Conservation (phyloP, 768 basidiomycete species). For the Dictyophora rubrovolvata region DNA sequence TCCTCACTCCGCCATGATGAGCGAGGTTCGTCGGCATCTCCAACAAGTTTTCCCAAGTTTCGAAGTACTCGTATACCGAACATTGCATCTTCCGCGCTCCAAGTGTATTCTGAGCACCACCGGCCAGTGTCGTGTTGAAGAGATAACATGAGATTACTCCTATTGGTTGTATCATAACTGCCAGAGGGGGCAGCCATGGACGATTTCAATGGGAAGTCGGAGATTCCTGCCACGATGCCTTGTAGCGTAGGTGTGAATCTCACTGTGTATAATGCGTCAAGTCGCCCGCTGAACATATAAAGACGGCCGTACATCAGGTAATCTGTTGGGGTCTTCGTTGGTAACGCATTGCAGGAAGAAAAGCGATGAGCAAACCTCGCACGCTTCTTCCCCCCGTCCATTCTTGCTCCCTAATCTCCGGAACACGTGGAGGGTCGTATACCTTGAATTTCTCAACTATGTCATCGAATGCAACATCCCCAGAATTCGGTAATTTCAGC, state of each 20-base stretch:
- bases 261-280: conserved; percentile 85
- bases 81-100: conserved; percentile 92
- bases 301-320: conserved; percentile 89
- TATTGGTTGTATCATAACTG: conserved; percentile 21
- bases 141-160: conserved; percentile 54
- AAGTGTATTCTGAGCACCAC: conserved; percentile 90
- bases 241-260: conserved; percentile 72
- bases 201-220: conserved; percentile 54
- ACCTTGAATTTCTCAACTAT: conserved; percentile 84
- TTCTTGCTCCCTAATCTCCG: conserved; percentile 68
- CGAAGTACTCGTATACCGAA: conserved; percentile 80
- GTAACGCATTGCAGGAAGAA: conserved; percentile 14
- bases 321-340: conserved; percentile 39
- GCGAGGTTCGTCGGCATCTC: conserved; percentile 23
- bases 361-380: conserved; percentile 46
- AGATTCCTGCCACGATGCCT: conserved; percentile 76
- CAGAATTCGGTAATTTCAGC: conserved; percentile 58
- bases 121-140: conserved; percentile 88
- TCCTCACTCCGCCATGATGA: conserved; percentile 18
- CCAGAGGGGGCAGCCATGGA: conserved; percentile 22
- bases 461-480: conserved; percentile 72
- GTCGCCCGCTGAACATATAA: conserved; percentile 77
- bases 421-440: conserved; percentile 69
- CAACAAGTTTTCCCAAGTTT: conserved; percentile 74
- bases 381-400: conserved; percentile 76